These are phyloP conservation scores for Aciculosporium take DNA, from an alignment of 2,329 filamentous ascomycete species.

Conservation along the genomic window DNA sequence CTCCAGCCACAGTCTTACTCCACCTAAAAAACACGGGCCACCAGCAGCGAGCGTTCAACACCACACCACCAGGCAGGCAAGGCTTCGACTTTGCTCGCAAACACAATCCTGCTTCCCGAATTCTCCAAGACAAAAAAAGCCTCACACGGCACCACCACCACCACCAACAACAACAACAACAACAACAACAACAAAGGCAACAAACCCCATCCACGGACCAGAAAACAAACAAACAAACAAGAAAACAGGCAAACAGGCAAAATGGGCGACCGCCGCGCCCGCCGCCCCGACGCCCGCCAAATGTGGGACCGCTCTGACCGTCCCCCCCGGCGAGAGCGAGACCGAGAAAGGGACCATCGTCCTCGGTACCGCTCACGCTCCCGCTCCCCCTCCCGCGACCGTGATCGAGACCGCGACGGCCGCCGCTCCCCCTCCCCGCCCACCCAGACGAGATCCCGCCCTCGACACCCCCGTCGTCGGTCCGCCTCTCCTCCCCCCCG, in stretches of 20 bases:
- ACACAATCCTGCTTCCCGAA: no score
- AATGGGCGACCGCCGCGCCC: conserved; percentile 22
- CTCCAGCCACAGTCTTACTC: no score
- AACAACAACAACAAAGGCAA: no score
- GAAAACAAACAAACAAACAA: background rate
- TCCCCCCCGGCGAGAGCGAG: conserved; percentile 18
- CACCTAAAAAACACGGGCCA: no score
- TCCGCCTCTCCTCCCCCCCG: conserved; percentile 22
- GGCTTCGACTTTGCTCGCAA: no score
- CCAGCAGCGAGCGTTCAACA: no score
- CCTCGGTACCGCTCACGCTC: conserved; percentile 15
- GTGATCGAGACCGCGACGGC: conserved; percentile 19
- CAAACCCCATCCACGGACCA: background rate
- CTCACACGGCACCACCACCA: no score
- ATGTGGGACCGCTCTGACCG: conserved; percentile 46
- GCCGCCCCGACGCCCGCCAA: conserved; percentile 37
- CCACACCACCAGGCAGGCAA: no score
- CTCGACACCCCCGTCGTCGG: conserved; percentile 18
- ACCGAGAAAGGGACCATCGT: conserved; percentile 14
- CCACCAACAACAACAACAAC: background rate
- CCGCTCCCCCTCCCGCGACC: conserved; percentile 15
- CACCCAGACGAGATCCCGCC: conserved; percentile 11
- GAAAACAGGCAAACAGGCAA: background rate
- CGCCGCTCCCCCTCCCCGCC: conserved; percentile 14
- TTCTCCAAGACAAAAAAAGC: no score